Percentiles rank a stretch among this genome's conserved stretches.
These are phyloP conservation scores for Tilletia caries DNA, from an alignment of 1,284 basidiomycete genomes.

Conservation along the genomic window DNA sequence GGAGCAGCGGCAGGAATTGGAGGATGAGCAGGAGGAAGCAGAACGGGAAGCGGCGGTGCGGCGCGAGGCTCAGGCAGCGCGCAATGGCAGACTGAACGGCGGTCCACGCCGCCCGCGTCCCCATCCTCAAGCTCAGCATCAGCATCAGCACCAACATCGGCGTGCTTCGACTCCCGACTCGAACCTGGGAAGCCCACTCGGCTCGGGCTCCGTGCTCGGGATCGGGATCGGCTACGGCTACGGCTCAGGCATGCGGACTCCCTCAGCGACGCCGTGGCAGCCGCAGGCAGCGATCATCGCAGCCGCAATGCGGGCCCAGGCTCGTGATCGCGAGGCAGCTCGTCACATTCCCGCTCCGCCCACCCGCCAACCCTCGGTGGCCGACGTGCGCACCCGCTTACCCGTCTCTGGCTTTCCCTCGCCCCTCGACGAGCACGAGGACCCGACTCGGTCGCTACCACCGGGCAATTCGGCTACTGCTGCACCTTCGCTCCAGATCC, in stretches of 20 bases:
- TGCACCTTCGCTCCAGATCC: conserved; percentile 12
- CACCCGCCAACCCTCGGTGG: conserved; percentile 66
- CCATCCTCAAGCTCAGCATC: background rate
- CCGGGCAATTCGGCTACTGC: conserved; percentile 4
- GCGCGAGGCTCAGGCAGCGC: background rate
- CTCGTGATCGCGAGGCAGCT: background rate
- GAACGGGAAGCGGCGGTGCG: background rate
- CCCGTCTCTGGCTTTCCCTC: conserved; percentile 26
- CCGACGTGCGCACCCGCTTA: conserved; percentile 37
- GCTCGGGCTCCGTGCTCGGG: background rate
- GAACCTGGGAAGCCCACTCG: background rate
- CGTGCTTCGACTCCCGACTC: background rate
- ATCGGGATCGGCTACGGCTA: background rate
- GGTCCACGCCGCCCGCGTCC: background rate
- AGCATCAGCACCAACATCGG: background rate
- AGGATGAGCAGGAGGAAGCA: background rate
- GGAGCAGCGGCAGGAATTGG: no score
- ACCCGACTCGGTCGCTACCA: conserved; percentile 4
- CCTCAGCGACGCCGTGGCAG: background rate
- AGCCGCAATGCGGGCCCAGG: background rate
- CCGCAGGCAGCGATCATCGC: background rate
- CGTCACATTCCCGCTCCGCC: conserved; percentile 69
- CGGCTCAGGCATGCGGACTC: background rate
- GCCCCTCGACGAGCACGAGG: conserved; percentile 18
- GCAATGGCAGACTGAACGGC: no score